Percentiles rank a stretch among this genome's conserved stretches.
Conservation (phyloP, 2,329 filamentous ascomycete genomes). For the Aspergillus spinulosporus region DNA sequence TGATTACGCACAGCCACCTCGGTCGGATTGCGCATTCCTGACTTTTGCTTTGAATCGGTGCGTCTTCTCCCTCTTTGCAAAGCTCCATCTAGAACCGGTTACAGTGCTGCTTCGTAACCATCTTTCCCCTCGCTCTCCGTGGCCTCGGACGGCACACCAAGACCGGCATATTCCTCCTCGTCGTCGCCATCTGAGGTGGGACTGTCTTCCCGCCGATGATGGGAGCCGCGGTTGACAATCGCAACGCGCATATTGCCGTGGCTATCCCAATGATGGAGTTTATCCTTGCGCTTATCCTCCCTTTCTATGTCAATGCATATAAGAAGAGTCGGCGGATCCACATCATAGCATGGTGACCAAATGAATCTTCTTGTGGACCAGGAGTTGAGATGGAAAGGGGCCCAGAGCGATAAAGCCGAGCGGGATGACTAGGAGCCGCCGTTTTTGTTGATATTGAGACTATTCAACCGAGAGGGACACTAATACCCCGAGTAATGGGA, state of each 20-base stretch:
- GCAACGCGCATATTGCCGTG: neutral
- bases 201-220: neutral
- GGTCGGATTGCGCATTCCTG: neutral
- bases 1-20: neutral
- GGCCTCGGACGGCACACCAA: slow-evolving; percentile 9
- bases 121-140: slow-evolving; percentile 8
- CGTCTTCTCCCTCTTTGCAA: neutral
- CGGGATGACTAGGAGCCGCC: too few relatives aligned
- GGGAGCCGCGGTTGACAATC: neutral
- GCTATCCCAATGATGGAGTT: slow-evolving; percentile 4
- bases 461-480: too few relatives aligned
- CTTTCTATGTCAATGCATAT: neutral
- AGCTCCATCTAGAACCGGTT: neutral
- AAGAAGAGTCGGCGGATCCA: neutral
- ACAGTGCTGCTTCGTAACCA: slow-evolving; percentile 12
- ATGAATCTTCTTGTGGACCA: neutral
- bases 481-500: too few relatives aligned
- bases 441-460: too few relatives aligned
- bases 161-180: neutral
- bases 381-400: neutral
- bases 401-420: too few relatives aligned
- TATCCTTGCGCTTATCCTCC: neutral
- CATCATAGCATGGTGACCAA: neutral
- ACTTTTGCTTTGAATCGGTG: slow-evolving; percentile 2
- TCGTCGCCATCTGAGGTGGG: slow-evolving; percentile 1